Base-by-base conservation (phyloP, 2,329 filamentous ascomycete species). In the Cladophialophora bantiana region DNA sequence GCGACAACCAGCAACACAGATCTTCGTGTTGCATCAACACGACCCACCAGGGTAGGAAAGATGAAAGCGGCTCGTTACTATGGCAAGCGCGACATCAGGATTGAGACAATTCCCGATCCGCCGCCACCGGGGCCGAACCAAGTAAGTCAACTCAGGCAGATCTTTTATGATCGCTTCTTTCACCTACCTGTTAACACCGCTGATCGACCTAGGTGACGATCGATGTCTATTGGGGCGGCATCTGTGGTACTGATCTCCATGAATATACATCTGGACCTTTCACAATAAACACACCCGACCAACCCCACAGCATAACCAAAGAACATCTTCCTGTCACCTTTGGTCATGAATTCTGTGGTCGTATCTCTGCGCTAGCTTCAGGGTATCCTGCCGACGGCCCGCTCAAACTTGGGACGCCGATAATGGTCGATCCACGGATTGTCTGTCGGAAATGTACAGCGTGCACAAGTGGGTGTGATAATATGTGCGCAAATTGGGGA, bases 261-360 rank as follows among this genome's bases (percentile, higher is more conserved):
- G 82, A 83, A 70, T 83, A 82, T 66, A 73, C 77, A 81, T 15
- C 79, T 75, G 55, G 74, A 82, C 18, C 83, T 81, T 67, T 83
- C 83, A 2, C 38, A 10, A 59, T 59, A 59, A 40, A 40, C 10
- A 82, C 66, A 2, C 64, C 38, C 1, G 71, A 80, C 0, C 81
- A 77, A 13, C 83, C 83, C 3, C 83, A 86, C 74, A 82, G 83
- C 0, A 81, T 85, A 64, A 86, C 83, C 2, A 78, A 78, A 50
- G 84, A 83, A 71, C 79, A 76, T 15, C 77, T 83, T 2, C 83
- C 81, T 15, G 64, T 85, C 62, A 84, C 82, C 0, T 79, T 85
- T 59, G 83, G 83, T 10, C 83, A 85, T 69, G 83, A 85, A 69
- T 85, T 85, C 72, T 81, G 78, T 62, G 83, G 83, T 4, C 76